phyloP scores from a whole-genome alignment of 306 rosid species.

The Castanea mollissima region DNA sequence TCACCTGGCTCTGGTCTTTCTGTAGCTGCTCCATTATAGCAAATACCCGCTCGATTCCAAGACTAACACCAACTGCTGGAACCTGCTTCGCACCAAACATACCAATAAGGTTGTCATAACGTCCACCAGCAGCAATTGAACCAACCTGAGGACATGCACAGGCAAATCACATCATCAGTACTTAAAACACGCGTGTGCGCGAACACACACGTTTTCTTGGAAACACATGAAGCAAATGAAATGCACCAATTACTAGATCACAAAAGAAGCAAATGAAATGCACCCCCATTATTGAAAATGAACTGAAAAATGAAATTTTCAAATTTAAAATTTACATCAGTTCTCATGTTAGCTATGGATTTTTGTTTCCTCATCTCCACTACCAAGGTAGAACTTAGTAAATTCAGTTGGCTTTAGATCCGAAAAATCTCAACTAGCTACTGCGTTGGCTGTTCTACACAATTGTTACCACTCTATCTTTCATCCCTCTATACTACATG shows the following conservation, averaged over 20 bases:
- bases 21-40: slow-evolving; percentile 78
- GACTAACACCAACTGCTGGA: slow-evolving; percentile 92
- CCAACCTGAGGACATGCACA: slow-evolving; percentile 61
- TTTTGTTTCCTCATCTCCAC: background rate
- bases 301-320: too few relatives aligned
- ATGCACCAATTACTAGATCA: background rate
- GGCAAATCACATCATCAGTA: too few relatives aligned
- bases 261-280: too few relatives aligned
- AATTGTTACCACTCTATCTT: background rate
- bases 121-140: slow-evolving; percentile 93
- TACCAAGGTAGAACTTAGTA: background rate
- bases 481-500: background rate
- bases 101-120: slow-evolving; percentile 87
- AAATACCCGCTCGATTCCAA: slow-evolving; percentile 95
- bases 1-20: slow-evolving; percentile 74
- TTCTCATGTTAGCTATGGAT: background rate
- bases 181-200: too few relatives aligned
- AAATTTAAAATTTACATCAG: background rate
- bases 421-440: too few relatives aligned
- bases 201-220: background rate
- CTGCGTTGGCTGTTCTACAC: too few relatives aligned
- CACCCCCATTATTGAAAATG: too few relatives aligned
- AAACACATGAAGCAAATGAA: background rate
- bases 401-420: background rate
- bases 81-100: slow-evolving; percentile 89